These are phyloP conservation scores for Lyophyllum shimeji DNA, from an alignment of 768 basidiomycete species.

Conservation along the genomic window DNA sequence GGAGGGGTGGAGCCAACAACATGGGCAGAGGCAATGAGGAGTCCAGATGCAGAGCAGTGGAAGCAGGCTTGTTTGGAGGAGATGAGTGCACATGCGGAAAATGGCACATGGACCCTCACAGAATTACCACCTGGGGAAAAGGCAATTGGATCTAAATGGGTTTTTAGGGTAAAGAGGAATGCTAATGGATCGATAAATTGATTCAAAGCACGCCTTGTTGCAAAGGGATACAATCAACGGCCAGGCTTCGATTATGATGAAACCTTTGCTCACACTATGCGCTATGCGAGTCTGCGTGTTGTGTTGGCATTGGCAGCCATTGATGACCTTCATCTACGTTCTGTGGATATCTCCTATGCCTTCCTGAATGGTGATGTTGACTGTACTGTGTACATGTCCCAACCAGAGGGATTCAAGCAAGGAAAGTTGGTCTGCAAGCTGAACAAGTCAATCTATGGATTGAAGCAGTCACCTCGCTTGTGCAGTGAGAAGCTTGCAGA, in stretches of 20 bases:
- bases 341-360: conserved; percentile 10
- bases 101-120: conserved; percentile 35
- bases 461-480: neutral
- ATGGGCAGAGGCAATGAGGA: conserved; percentile 20
- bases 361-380: neutral
- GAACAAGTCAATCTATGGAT: neutral
- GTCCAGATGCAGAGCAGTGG: conserved; percentile 22
- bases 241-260: conserved; percentile 40
- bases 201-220: conserved; percentile 42
- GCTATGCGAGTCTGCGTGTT: conserved; percentile 14
- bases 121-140: conserved; percentile 29
- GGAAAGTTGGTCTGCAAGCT: neutral
- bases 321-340: conserved; percentile 22
- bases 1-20: neutral
- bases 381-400: neutral
- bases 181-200: conserved; percentile 35
- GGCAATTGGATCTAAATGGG: conserved; percentile 36
- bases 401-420: neutral
- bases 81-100: conserved; percentile 20
- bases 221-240: conserved; percentile 36
- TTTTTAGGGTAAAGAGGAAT: conserved; percentile 41
- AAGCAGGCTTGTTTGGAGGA: conserved; percentile 27
- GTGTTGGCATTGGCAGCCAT: conserved; percentile 25
- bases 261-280: conserved; percentile 31
- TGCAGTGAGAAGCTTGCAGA: neutral